Evolutionary conservation across 2,329 filamentous ascomycete genomes (phyloP).

Genomic region (Myriosclerotinia curreyana): DNA sequence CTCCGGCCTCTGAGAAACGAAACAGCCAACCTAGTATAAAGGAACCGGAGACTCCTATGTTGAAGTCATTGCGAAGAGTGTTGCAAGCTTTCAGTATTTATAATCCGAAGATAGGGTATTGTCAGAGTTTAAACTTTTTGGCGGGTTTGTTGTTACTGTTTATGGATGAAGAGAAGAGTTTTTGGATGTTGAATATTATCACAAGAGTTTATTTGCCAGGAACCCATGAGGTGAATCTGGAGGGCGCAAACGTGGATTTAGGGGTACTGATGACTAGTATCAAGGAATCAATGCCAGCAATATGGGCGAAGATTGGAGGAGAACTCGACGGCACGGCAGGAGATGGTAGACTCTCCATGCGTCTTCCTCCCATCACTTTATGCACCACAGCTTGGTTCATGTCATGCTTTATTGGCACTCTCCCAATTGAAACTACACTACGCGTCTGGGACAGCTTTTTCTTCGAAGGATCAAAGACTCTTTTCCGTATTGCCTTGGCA

Average conservation of each 20-base stretch:
- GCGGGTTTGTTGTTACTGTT: conserved; percentile 87
- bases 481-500: conserved; percentile 86
- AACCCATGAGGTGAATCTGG: conserved; percentile 85
- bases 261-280: conserved; percentile 88
- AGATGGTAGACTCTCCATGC: conserved; percentile 41
- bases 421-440: conserved; percentile 87
- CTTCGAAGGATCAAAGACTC: conserved; percentile 89
- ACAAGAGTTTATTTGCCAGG: conserved; percentile 84
- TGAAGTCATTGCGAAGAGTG: conserved; percentile 78
- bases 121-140: conserved; percentile 92
- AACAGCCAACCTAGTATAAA: conserved; percentile 33
- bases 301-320: conserved; percentile 85
- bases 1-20: conserved; percentile 36
- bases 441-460: conserved; percentile 96
- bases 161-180: conserved; percentile 83
- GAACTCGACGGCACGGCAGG: conserved; percentile 55
- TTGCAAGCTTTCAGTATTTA: conserved; percentile 87
- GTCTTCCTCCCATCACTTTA: conserved; percentile 83
- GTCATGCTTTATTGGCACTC: conserved; percentile 89
- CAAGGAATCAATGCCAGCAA: conserved; percentile 73
- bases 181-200: conserved; percentile 91
- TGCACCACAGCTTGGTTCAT: conserved; percentile 98
- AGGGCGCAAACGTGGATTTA: conserved; percentile 90
- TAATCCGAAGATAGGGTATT: conserved; percentile 90
- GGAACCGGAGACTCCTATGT: conserved; percentile 66